These are phyloP conservation scores for Piper longum DNA, from an alignment of 164 flowering plant species.

Conservation along the genomic window DNA sequence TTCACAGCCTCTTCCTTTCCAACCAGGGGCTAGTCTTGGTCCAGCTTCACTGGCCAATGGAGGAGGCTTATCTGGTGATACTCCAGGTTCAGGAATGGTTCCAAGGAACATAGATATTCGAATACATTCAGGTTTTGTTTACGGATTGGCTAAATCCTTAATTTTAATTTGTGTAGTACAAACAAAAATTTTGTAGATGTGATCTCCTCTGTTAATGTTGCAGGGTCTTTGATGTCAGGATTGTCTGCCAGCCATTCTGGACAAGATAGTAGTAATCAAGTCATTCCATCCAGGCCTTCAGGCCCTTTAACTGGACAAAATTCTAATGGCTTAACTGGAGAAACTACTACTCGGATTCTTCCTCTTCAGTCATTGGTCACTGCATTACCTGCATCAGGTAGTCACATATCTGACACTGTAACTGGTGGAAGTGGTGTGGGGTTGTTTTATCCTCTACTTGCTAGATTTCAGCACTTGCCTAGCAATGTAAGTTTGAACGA, in stretches of 20 bases:
- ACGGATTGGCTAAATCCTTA: not conserved
- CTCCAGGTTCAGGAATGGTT: constrained; percentile 39
- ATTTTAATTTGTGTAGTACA: not conserved
- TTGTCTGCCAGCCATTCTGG: constrained; percentile 28
- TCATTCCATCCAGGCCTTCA: constrained; percentile 21
- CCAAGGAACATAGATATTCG: constrained; percentile 78
- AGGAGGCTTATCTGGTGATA: constrained; percentile 31
- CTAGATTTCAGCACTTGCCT: constrained; percentile 40
- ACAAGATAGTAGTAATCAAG: constrained; percentile 23
- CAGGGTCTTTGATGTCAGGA: constrained; percentile 14
- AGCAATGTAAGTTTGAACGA: constrained; percentile 22
- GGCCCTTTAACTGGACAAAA: constrained; percentile 20
- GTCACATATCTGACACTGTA: constrained; percentile 30
- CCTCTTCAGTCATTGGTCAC: constrained; percentile 67
- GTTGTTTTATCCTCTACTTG: constrained; percentile 50
- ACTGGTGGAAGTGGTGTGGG: constrained; percentile 37
- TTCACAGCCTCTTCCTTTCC: constrained; percentile 65
- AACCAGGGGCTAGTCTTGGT: constrained; percentile 52
- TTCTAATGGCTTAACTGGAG: constrained; percentile 20
- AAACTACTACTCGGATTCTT: constrained; percentile 42
- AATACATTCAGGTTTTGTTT: constrained; percentile 54
- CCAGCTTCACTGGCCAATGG: constrained; percentile 38
- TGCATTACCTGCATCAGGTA: constrained; percentile 44
- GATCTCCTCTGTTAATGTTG: not conserved
- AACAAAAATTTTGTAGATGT: not conserved